Evolutionary conservation across 441 rosid species (phyloP), one percentile per base, ranked within the genome.

Genomic region (Erodium trifolium): DNA sequence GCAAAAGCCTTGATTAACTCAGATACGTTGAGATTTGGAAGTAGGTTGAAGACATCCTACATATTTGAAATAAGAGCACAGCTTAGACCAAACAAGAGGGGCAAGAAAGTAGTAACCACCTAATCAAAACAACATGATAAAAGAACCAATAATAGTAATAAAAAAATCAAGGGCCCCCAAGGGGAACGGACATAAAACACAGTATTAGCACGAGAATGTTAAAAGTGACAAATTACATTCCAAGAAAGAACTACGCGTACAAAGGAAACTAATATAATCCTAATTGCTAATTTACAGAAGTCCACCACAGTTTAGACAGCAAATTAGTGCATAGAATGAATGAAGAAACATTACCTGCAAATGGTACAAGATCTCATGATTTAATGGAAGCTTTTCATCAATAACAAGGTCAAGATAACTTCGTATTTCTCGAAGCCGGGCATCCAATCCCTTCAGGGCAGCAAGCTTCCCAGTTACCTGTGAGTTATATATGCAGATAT

Each of bases 1-100:
- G 92, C 83, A 76, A 91, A 91, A 45, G 92, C 83, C 84, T 89
- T 91, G 71, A 91, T 79, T 83, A 89, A 75, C 75, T 89, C 97
- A 12, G 81, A 70, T 34, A 86, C 89, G 49, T 89, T 89, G 64
- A 91, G 87, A 78, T 91, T 87, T 17, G 93, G 97, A 60, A 89
- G 89, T 67, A 89, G 79, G 82, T 87, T 87, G 81, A 91, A 89
- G 49, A 87, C 92, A 68, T 92, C 92, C 96, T 91, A 49, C 17
- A 70, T 18, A 41, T 73, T 65, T 73, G 49, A 43, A 43, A 43
- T 1, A 19, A 18, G 47, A 17, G 68, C 19, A 60, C 62, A 16
- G 3, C n/a, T 7, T 17, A 45, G 2, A 39, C 34, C 29, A 9
- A 60, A 39, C 17, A 60, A 2, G n/a, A 51, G 6, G 59, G 18